Conservation (phyloP, 2,329 filamentous ascomycete species). For the Trichoderma endophyticum region DNA sequence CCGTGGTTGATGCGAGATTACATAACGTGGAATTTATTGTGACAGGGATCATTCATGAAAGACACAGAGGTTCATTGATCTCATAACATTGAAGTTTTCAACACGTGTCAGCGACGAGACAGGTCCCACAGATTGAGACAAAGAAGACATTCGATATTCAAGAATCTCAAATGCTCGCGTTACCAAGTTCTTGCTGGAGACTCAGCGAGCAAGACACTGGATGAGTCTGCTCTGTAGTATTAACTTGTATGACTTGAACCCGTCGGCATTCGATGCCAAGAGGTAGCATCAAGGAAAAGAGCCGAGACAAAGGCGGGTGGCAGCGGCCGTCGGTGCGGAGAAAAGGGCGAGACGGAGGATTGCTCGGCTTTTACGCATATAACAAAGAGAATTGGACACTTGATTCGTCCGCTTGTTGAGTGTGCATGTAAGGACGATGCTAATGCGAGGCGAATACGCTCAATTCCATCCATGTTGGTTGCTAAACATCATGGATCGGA, state of each 20-base stretch:
- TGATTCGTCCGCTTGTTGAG: background rate
- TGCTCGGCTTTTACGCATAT: background rate
- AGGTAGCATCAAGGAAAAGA: background rate
- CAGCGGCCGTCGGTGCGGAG: background rate
- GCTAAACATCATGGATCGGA: background rate
- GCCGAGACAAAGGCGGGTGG: background rate
- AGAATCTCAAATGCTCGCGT: background rate
- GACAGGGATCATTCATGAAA: background rate
- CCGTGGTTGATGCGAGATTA: background rate
- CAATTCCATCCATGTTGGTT: background rate
- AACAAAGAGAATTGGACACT: background rate
- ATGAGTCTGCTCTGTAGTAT: background rate
- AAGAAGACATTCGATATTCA: background rate
- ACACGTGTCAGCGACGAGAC: background rate
- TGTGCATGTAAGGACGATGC: background rate
- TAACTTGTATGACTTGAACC: background rate
- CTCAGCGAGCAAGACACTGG: background rate
- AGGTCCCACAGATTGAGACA: background rate
- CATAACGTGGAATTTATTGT: background rate
- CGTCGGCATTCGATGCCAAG: slow-evolving; percentile 7
- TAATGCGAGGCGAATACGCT: background rate
- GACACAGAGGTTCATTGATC: background rate
- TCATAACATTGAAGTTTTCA: background rate
- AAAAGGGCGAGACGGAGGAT: background rate
- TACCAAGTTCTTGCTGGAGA: background rate